phyloP scores from a whole-genome alignment of 2,329 filamentous ascomycete genomes.

The Lithohypha guttulata region DNA sequence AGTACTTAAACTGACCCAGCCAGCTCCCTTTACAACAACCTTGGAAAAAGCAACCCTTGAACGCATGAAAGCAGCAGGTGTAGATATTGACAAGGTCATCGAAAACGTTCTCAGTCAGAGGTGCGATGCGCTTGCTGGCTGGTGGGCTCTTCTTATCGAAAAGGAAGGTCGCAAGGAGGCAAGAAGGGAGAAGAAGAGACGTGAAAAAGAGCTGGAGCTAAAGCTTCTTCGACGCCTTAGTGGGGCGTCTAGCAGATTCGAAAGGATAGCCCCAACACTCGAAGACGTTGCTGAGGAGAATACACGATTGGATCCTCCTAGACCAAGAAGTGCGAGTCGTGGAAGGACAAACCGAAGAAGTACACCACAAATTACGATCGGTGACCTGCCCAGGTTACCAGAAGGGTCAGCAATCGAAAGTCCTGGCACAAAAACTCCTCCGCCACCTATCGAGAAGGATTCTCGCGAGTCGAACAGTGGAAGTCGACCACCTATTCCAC shows the following conservation, averaged over 20 bases:
- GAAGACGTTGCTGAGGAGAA: conserved; percentile 72
- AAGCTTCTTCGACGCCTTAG: conserved; percentile 73
- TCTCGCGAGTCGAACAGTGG: conserved; percentile 65
- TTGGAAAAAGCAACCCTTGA: conserved; percentile 86
- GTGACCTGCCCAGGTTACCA: conserved; percentile 66
- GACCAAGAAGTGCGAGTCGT: conserved; percentile 39
- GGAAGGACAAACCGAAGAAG: conserved; percentile 70
- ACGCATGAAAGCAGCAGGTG: conserved; percentile 84
- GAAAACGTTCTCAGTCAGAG: conserved; percentile 84
- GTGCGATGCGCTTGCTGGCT: conserved; percentile 82
- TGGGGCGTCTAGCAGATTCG: conserved; percentile 76
- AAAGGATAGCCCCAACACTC: conserved; percentile 66
- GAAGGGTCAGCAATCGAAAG: conserved; percentile 44
- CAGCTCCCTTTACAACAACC: conserved; percentile 70
- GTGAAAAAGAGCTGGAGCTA: conserved; percentile 70
- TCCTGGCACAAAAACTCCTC: conserved; percentile 38
- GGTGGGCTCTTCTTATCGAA: conserved; percentile 90
- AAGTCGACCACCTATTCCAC: conserved; percentile 68
- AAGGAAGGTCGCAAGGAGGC: conserved; percentile 85
- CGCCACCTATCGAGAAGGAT: conserved; percentile 68
- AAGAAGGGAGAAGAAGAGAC: conserved; percentile 69
- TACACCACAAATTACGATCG: conserved; percentile 49
- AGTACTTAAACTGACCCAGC: conserved; percentile 71
- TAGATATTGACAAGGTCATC: conserved; percentile 88
- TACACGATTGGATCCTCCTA: conserved; percentile 34